Conservation (phyloP, 2,329 filamentous ascomycete species). For the Fusarium decemcellulare region DNA sequence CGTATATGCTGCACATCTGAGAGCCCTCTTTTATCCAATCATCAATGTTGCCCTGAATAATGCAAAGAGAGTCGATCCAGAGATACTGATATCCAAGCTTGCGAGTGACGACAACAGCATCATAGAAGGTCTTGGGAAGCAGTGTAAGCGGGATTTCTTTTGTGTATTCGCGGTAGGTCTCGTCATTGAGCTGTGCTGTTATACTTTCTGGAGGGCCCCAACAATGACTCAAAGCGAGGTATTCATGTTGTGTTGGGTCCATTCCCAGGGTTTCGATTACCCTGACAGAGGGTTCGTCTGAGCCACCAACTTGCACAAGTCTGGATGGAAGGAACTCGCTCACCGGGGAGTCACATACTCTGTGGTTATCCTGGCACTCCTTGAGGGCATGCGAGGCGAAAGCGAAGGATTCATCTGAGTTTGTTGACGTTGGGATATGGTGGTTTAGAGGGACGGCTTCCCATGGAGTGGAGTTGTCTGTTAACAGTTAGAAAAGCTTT, state of each 20-base stretch:
- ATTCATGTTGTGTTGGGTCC: neutral
- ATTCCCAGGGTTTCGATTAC: neutral
- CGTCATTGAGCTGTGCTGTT: slow-evolving; percentile 1
- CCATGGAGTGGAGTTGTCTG: slow-evolving; percentile 2
- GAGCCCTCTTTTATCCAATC: slow-evolving; percentile 4
- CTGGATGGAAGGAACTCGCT: neutral
- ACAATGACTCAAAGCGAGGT: slow-evolving; percentile 7
- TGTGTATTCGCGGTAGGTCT: slow-evolving; percentile 4
- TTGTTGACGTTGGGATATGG: neutral
- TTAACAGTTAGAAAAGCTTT: neutral
- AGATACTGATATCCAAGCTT: neutral
- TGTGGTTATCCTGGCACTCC: neutral
- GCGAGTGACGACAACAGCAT: neutral
- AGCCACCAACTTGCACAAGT: neutral
- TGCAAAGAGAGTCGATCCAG: slow-evolving; percentile 7
- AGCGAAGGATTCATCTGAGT: neutral
- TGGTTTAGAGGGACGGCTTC: neutral
- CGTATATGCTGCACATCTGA: slow-evolving; percentile 1
- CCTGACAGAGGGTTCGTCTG: neutral
- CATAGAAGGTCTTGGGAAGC: slow-evolving; percentile 5
- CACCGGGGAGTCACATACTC: neutral
- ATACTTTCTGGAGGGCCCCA: slow-evolving; percentile 8
- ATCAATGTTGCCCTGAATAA: neutral
- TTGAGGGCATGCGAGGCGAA: slow-evolving; percentile 1
- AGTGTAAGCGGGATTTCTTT: neutral